Evolutionary conservation across 495 filamentous ascomycete species (phyloP).

Genomic region (Thermothielavioides terrestris): DNA sequence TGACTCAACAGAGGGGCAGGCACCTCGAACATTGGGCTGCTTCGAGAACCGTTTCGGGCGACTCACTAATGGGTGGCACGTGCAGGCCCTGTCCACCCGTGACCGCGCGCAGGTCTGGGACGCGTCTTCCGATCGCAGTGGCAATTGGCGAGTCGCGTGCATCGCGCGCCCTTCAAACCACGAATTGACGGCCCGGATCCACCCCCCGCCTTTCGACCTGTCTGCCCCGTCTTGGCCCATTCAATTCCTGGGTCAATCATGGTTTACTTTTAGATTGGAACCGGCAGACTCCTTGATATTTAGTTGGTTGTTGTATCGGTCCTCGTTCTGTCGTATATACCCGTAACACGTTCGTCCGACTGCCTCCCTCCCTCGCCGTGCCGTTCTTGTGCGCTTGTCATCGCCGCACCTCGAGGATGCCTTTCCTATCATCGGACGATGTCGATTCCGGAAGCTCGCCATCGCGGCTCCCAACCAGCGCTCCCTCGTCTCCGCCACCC

Average conservation of each 20-base stretch:
- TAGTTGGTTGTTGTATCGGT: no score
- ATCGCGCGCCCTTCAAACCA: constrained; percentile 18
- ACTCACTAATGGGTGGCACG: no score
- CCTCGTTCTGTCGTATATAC: no score
- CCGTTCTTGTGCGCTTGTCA: background rate
- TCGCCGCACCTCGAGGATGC: constrained; percentile 15
- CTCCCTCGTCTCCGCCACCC: constrained; percentile 36
- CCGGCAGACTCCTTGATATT: no score
- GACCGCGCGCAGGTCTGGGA: constrained; percentile 17
- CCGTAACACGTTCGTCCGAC: background rate
- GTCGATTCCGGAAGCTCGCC: constrained; percentile 19
- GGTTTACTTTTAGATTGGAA: no score
- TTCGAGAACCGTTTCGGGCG: no score
- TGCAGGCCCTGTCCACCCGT: no score
- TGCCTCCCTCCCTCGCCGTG: background rate
- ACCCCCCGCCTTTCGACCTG: background rate
- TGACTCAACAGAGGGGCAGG: constrained; percentile 11
- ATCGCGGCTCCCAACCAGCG: constrained; percentile 32
- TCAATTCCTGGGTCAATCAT: no score
- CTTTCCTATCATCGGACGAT: constrained; percentile 23
- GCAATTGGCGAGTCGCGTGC: constrained; percentile 11
- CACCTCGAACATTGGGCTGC: no score
- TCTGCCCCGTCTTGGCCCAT: background rate
- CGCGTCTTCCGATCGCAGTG: constrained; percentile 15
- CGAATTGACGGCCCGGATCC: constrained; percentile 8